Conservation (phyloP, 495 filamentous ascomycete genomes). For the Penicillium cataractarum region DNA sequence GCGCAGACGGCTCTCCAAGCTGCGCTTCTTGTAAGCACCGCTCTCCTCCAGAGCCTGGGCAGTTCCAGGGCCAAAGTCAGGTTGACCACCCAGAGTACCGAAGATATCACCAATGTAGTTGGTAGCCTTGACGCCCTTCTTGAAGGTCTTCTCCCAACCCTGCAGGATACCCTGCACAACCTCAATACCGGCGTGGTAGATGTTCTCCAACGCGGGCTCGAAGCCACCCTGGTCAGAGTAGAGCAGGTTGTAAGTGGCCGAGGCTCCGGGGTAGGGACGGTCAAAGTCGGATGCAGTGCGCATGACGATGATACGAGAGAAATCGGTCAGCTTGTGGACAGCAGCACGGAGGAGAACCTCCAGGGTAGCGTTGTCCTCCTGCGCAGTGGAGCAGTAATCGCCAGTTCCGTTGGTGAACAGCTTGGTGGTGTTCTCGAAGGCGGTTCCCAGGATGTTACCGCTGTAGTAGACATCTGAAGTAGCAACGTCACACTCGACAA, state of each 20-base stretch:
- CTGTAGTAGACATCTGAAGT: constrained; percentile 76
- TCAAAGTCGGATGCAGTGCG: constrained; percentile 76
- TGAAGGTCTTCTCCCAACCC: constrained; percentile 62
- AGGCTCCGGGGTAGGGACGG: constrained; percentile 61
- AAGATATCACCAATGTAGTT: constrained; percentile 80
- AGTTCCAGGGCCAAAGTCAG: constrained; percentile 66
- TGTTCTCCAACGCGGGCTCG: constrained; percentile 61
- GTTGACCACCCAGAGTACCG: constrained; percentile 64
- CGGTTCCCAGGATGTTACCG: constrained; percentile 60
- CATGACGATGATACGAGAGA: constrained; percentile 71
- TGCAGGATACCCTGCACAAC: constrained; percentile 68
- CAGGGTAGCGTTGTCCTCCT: constrained; percentile 76
- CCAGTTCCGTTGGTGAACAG: constrained; percentile 70
- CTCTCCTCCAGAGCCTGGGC: constrained; percentile 28
- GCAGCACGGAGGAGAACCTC: constrained; percentile 68
- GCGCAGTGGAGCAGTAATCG: constrained; percentile 69
- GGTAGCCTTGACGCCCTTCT: constrained; percentile 57
- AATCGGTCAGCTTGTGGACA: constrained; percentile 60
- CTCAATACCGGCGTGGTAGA: constrained; percentile 67
- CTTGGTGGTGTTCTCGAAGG: constrained; percentile 66
- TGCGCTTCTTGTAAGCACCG: constrained; percentile 36
- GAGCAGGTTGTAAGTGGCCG: constrained; percentile 58
- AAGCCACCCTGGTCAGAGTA: constrained; percentile 63
- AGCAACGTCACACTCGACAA: constrained; percentile 68
- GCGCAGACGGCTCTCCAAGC: constrained; percentile 9